Base-by-base conservation (phyloP, 352 stramenopile genomes). In the Phytophthora sojae region DNA sequence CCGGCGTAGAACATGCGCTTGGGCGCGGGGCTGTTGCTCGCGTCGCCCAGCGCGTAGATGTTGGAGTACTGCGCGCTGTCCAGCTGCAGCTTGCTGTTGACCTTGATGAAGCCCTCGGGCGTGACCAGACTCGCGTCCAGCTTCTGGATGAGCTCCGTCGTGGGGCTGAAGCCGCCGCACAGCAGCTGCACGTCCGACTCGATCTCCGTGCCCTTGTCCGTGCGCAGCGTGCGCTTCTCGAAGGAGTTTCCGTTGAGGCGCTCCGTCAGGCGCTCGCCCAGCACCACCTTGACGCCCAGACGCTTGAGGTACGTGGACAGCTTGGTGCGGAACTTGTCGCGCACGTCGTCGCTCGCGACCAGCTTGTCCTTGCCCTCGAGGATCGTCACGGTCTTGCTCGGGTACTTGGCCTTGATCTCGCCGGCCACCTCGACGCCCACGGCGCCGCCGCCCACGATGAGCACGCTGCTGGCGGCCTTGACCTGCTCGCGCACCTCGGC, bases 371-470 rank as follows among this genome's bases (percentile, higher is more conserved):
- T 71, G 3, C 60, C 61, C n/a, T 89, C 73, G 32, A 42, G 54
- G 57, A 92, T 83, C 26, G 79, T 90, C 21, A 92, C 80, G 8
- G 56, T 77, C 67, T 92, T 92, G 47, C 58, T 69, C 29, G 84
- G 81, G 69, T 79, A 89, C 60, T 83, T 79, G 39, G 62, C 29
- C n/a, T 80, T 79, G 64, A 92, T 89, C 55, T 90, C 83, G 12
- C 75, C 83, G 0, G 84, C 84, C 54, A 92, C 64, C 62, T 90
- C 84, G 26, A 78, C 77, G 19, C 82, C 84, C 15, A 89, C 79
- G 6, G 82, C 65, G 15, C 85, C 85, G 26, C 82, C 85, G n/a
- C 85, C 85, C 1, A 92, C 76, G 21, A 92, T 72, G 44, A 92
- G 60, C 21, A 92, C 73, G 60, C 77, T 87, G 51, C 64, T 64